A percentile compares a stretch with the other conserved stretches of the same genome.
Conservation (phyloP, 768 basidiomycete species). For the Leccinum variicolor region DNA sequence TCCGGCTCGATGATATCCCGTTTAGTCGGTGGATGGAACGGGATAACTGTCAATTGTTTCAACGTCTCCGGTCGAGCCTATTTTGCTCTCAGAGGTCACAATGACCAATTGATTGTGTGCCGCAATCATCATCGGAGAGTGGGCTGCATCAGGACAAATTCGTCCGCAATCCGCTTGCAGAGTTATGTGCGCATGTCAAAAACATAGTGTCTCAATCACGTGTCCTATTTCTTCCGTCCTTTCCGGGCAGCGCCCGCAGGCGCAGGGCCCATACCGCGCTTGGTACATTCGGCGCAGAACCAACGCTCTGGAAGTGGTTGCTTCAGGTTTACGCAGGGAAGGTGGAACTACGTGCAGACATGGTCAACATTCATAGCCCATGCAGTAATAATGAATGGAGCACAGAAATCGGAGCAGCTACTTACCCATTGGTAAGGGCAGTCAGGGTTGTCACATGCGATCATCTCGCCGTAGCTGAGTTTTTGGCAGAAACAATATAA, state of each 20-base stretch:
- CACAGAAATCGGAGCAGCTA: slow-evolving; percentile 5
- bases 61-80: background rate
- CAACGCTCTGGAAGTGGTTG: slow-evolving; percentile 54
- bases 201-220: background rate
- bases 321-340: slow-evolving; percentile 56
- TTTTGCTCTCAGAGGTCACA: background rate
- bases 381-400: background rate
- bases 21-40: slow-evolving; percentile 1
- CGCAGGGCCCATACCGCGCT: slow-evolving; percentile 33
- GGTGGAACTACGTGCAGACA: slow-evolving; percentile 48
- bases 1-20: background rate
- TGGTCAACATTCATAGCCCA: slow-evolving; percentile 9
- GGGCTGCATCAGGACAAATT: slow-evolving; percentile 1
- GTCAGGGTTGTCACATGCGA: slow-evolving; percentile 56
- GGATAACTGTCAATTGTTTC: background rate
- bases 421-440: slow-evolving; percentile 64
- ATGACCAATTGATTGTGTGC: background rate
- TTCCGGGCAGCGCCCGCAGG: slow-evolving; percentile 31
- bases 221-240: slow-evolving; percentile 40
- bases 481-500: slow-evolving; percentile 64
- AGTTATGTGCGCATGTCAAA: background rate
- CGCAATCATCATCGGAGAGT: background rate
- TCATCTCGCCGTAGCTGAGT: slow-evolving; percentile 65
- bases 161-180: background rate
- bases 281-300: slow-evolving; percentile 57